Base-by-base conservation (phyloP, 371 early-diverging fungal species). In the Mortierella sp. region DNA sequence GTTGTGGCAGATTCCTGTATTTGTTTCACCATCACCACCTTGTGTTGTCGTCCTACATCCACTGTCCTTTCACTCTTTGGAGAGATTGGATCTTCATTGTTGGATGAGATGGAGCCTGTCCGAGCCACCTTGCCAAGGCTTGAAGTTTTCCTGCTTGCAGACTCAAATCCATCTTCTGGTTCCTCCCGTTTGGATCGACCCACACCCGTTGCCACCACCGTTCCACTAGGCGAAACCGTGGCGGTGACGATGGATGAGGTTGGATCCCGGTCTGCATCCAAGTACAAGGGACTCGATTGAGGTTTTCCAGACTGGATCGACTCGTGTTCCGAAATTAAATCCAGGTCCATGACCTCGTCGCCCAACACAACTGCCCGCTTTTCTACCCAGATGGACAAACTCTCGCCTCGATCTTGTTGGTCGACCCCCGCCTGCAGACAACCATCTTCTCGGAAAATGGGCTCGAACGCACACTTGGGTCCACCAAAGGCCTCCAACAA, bases 381-480 rank as follows among this genome's bases (percentile, higher is more conserved):
- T 60, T 79, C 79, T 2, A 79, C 79, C 79, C 79, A 79, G 12
- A 79, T 70, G 0, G 79, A 66, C 66, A 79, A 43, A 16, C 79
- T 70, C 51, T 79, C 79, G 15, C 72, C 79, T 1, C 72, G 59
- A 2, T 58, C 51, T 25, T 57, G 70, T 28, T 58, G 66, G 47
- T 69, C 73, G n/a, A 72, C 55, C 23, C 50, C 63, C 16, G 66
- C 70, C 57, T 79, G 79, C 15, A 79, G 70, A 55, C 79, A 79
- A 9, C 79, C 79, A 46, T 79, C 79, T 19, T 72, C 73, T 23
- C 79, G 69, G 25, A 65, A 79, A n/a, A 45, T 48, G n/a, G 79
- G 72, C n/a, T 68, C 73, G 28, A 58, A 63, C 14, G 66, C 28
- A 28, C 59, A 26, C 26, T 60, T 0, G 72, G 57, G 48, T 19